Conservation (phyloP, 2,329 filamentous ascomycete genomes). For the Penicillium sp. region DNA sequence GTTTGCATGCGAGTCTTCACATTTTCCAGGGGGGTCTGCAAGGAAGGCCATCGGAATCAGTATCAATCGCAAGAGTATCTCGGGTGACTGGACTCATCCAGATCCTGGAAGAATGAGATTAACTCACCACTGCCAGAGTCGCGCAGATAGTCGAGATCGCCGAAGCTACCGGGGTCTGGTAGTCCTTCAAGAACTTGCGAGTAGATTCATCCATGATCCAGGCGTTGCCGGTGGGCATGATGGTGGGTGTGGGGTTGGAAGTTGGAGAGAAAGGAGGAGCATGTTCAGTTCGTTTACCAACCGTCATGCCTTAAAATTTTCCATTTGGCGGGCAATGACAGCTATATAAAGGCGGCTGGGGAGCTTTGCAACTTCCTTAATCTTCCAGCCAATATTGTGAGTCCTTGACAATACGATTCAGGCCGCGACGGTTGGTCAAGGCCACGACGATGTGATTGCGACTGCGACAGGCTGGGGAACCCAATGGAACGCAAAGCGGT, state of each 20-base stretch:
- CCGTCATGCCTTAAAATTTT: slow-evolving; percentile 39
- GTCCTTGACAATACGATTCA: slow-evolving; percentile 1
- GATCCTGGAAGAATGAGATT: neutral
- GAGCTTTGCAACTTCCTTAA: neutral
- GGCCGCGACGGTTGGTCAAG: neutral
- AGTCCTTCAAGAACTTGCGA: slow-evolving; percentile 46
- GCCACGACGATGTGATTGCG: slow-evolving; percentile 1
- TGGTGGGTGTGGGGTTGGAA: slow-evolving; percentile 34
- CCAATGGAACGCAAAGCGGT: slow-evolving; percentile 56
- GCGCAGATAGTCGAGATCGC: slow-evolving; percentile 47
- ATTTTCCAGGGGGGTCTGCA: slow-evolving; percentile 50
- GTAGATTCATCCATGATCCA: slow-evolving; percentile 44
- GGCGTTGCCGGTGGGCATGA: slow-evolving; percentile 33
- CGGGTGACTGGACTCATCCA: too few species aligned
- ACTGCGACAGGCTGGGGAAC: slow-evolving; percentile 44
- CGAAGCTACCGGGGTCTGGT: slow-evolving; percentile 50
- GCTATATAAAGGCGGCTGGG: too few species aligned
- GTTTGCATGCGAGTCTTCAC: slow-evolving; percentile 54
- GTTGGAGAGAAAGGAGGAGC: slow-evolving; percentile 38
- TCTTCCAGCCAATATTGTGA: neutral
- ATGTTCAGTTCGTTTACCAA: slow-evolving; percentile 44
- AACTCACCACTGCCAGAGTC: slow-evolving; percentile 47
- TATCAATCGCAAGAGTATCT: neutral
- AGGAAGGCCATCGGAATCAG: slow-evolving; percentile 11
- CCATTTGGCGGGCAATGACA: slow-evolving; percentile 27